Base-by-base conservation (phyloP, 352 stramenopile species). In the Phytophthora lateralis region DNA sequence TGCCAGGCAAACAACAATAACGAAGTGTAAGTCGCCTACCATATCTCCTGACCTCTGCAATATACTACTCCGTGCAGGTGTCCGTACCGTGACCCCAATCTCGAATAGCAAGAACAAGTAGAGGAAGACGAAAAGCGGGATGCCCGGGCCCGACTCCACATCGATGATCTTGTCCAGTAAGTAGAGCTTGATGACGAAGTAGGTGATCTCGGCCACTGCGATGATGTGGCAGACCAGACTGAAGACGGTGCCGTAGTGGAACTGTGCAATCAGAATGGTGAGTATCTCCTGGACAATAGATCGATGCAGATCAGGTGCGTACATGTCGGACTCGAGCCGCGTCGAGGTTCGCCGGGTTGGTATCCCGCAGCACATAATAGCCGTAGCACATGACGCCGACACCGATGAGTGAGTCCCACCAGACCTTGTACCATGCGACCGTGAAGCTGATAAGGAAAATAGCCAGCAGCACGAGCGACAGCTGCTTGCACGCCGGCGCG, bases 381-480 rank as follows among this genome's bases (percentile, higher is more conserved):
- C 82, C 85, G 21, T 69, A 75, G 14, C 46, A 41, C 21, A 73
- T 76, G 21, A 89, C 76, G 10, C 63, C 18, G 3, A 93, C 32
- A 4, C 74, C 77, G 39, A 91, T 80, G 60, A 89, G 58, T 34
- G 80, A 82, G 67, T 93, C 84, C 84, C 84, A 93, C 81, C 80
- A 93, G 32, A 93, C 80, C 38, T 73, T 70, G 69, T 90, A 91
- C 85, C 85, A 93, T 30, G 82, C 87, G n/a, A 88, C 67, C 15
- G 74, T 73, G 68, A 93, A 90, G 66, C 81, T 88, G 49, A 80
- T 49, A 34, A 76, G 17, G 68, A 80, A 89, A 26, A 90, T 47
- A 9, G 47, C 68, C 30, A 89, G 34, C 20, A 86, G 61, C 11
- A 87, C 67, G 55, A 86, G 57, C 47, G 75, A 64, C 58, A 92